These are phyloP conservation scores for Vitis riparia DNA, from an alignment of 164 flowering plant genomes.

Conservation along the genomic window DNA sequence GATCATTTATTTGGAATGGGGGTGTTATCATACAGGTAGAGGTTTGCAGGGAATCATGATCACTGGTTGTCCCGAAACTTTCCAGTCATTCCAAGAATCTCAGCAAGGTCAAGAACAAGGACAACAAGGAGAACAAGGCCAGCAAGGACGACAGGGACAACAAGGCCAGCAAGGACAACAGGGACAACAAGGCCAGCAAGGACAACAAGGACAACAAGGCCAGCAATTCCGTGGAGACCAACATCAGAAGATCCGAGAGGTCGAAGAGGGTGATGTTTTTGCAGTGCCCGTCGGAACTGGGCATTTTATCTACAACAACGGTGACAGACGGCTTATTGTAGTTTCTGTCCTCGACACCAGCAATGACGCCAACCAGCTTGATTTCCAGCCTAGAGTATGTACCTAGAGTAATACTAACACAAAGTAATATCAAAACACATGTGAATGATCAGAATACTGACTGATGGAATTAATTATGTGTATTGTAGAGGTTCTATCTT, in stretches of 20 bases:
- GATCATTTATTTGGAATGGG: no score
- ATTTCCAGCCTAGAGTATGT: conserved; percentile 40
- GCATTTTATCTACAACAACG: conserved; percentile 61
- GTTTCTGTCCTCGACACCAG: conserved; percentile 44
- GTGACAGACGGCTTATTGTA: conserved; percentile 36
- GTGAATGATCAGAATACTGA: background rate
- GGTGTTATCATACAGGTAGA: conserved; percentile 24
- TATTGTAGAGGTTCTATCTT: conserved; percentile 36
- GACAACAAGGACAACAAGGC: background rate
- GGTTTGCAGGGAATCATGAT: conserved; percentile 31
- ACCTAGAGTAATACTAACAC: no score
- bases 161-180: conserved; percentile 40
- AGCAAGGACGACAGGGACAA: conserved; percentile 41
- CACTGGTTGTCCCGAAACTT: conserved; percentile 53
- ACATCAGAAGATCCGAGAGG: conserved; percentile 62
- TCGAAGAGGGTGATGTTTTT: conserved; percentile 52
- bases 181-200: conserved; percentile 13
- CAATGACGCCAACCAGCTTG: conserved; percentile 65
- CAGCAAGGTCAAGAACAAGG: conserved; percentile 1
- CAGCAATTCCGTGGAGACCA: conserved; percentile 23
- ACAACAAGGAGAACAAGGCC: background rate
- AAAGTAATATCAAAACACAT: background rate
- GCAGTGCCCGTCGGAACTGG: conserved; percentile 59
- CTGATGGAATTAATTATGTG: background rate
- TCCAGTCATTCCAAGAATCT: conserved; percentile 23